phyloP scores from a whole-genome alignment of 106 monocot species.

The Acorus gramineus region DNA sequence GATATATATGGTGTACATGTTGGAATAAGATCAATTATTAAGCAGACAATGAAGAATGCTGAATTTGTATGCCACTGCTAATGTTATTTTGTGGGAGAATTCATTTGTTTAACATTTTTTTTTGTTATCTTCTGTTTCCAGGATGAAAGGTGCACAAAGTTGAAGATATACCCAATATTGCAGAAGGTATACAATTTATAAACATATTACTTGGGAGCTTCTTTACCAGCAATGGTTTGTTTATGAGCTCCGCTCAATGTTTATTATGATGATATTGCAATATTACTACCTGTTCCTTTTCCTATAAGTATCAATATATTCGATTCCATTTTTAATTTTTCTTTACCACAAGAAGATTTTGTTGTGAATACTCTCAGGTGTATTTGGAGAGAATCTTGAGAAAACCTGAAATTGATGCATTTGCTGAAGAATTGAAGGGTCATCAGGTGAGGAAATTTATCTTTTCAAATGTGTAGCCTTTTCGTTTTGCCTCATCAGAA shows the following conservation, averaged over 20 bases:
- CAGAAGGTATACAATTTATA: conserved; percentile 53
- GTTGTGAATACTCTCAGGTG: conserved; percentile 33
- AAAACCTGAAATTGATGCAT: conserved; percentile 98
- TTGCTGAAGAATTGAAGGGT: conserved; percentile 79
- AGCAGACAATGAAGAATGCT: no score
- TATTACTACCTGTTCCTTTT: background rate
- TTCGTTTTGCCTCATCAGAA: background rate
- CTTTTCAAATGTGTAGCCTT: background rate
- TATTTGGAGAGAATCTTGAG: conserved; percentile 93
- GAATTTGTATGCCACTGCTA: no score
- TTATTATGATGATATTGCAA: no score
- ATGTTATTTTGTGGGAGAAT: background rate
- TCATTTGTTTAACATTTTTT: conserved; percentile 2
- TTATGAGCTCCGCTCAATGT: no score
- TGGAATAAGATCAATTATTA: no score
- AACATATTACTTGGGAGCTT: no score
- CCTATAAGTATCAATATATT: background rate
- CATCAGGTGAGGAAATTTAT: conserved; percentile 48
- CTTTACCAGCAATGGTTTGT: no score
- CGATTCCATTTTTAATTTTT: no score
- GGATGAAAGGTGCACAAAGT: conserved; percentile 97
- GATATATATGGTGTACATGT: background rate
- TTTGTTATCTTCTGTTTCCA: conserved; percentile 18
- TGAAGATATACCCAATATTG: conserved; percentile 95
- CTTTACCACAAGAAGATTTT: no score